A percentile compares a stretch with the other conserved stretches of the same genome.
phyloP scores from a whole-genome alignment of 2,329 filamentous ascomycete species.

The Fulvia fulva region DNA sequence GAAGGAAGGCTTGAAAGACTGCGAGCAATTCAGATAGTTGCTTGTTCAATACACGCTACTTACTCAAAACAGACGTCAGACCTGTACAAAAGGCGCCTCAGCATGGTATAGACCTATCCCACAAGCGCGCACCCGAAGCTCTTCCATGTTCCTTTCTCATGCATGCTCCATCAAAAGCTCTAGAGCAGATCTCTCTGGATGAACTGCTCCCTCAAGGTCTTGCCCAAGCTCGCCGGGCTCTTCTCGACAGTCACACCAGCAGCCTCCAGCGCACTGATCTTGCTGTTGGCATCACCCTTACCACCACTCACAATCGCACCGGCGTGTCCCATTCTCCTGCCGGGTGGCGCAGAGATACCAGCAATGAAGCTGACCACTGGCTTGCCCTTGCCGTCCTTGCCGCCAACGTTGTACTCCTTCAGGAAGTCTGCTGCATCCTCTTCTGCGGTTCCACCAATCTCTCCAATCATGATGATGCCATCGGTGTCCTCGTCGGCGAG shows the following conservation, averaged over 20 bases:
- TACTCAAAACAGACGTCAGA: conserved; percentile 2
- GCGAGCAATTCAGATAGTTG: background rate
- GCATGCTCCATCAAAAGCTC: conserved; percentile 27
- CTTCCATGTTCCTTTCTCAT: background rate
- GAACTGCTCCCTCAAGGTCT: conserved; percentile 91
- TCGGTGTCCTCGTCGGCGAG: conserved; percentile 93
- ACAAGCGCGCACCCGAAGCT: background rate
- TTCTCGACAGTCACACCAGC: conserved; percentile 96
- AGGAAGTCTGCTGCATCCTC: conserved; percentile 98
- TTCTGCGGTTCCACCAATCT: conserved; percentile 95
- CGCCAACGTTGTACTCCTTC: conserved; percentile 74
- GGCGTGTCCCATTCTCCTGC: conserved; percentile 96
- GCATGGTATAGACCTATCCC: background rate
- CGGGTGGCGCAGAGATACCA: conserved; percentile 93
- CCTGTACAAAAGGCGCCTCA: conserved; percentile 44
- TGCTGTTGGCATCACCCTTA: conserved; percentile 96
- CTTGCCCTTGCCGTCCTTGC: conserved; percentile 62
- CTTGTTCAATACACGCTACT: conserved; percentile 2
- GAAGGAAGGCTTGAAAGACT: no score
- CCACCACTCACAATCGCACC: conserved; percentile 96
- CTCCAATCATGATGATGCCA: conserved; percentile 99
- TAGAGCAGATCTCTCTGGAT: conserved; percentile 94
- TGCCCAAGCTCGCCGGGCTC: conserved; percentile 86
- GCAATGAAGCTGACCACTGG: conserved; percentile 98
- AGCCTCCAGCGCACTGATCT: conserved; percentile 89